Base-by-base conservation (phyloP, 192 early-diverging fungal species). In the Backusella mclennaniae region DNA sequence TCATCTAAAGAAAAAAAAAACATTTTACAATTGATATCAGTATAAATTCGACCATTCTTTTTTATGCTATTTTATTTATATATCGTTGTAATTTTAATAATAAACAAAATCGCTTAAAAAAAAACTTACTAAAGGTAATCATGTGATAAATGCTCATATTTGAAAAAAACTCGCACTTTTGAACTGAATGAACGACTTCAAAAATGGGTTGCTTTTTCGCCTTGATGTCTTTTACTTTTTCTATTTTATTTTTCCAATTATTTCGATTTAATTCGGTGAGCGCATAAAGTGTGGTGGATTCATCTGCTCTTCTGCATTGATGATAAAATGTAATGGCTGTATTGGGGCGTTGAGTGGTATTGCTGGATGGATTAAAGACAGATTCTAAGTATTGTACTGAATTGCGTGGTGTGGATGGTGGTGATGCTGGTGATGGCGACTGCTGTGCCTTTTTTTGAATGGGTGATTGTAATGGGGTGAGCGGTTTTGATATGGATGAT, bases 361-460 rank as follows among this genome's bases (percentile, higher is more conserved):
- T 87, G 89, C 73, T 91, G 81, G 33, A 84, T 86, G 79, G 85
- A 84, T 35, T 73, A 78, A 26, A 81, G 69, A 53, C 74, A 69
- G 68, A 93, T 89, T 41, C 79, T 90, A 88, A 84, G 97, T 93
- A 82, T 98, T 96, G 53, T 95, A 92, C 44, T 97, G 78, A 76
- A 94, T 91, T 23, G 96, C 88, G 59, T 88, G 86, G 56, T 26
- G 56, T 63, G 12, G 56, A 63, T 63, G 56, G 56, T 9, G 56
- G 4, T 23, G 23, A 31, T 96, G 76, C 44, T 93, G 4, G 56
- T 63, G 56, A 26, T 23, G 56, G 23, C 8, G 11, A 4, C 53
- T 56, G 21, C 12, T 31, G 29, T 21, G n/a, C 69, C 38, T 42
- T 70, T 31, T 70, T 38, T 71, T 23, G 70, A 46, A 12, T 26